A percentile compares a stretch with the other conserved stretches of the same genome.
Evolutionary conservation across 768 basidiomycete genomes (phyloP).

Genomic region (Lanmaoa pseudosensibilis): DNA sequence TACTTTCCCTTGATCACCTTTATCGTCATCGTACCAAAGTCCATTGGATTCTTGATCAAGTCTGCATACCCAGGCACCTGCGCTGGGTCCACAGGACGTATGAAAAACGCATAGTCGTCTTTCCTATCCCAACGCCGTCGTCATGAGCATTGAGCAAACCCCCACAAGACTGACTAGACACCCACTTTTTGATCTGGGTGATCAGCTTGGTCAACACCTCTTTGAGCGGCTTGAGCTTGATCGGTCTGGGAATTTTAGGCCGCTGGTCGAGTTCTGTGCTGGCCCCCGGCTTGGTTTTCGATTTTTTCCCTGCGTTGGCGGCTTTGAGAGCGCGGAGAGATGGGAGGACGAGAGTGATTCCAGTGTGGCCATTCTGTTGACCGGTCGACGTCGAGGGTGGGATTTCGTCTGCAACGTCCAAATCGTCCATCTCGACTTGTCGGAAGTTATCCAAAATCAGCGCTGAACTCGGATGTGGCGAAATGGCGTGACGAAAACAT

Average conservation of each 20-base stretch:
- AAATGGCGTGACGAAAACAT: constrained; percentile 8
- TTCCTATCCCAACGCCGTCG: constrained; percentile 47
- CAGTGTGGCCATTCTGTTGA: constrained; percentile 37
- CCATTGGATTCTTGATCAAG: constrained; percentile 86
- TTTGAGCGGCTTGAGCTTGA: constrained; percentile 77
- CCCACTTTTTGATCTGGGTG: constrained; percentile 72
- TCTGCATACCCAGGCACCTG: constrained; percentile 64
- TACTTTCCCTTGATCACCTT: constrained; percentile 81
- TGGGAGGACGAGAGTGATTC: constrained; percentile 66
- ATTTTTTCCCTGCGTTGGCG: constrained; percentile 52
- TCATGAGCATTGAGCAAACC: constrained; percentile 17
- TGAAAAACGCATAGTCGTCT: constrained; percentile 85
- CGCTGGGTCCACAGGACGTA: constrained; percentile 60
- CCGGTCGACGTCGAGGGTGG: constrained; percentile 31
- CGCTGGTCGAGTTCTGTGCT: constrained; percentile 28
- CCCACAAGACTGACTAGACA: not conserved
- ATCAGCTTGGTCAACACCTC: constrained; percentile 71
- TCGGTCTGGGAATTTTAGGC: constrained; percentile 47
- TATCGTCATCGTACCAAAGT: constrained; percentile 82
- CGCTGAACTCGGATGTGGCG: not conserved
- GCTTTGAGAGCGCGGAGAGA: constrained; percentile 64
- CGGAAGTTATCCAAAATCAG: constrained; percentile 7
- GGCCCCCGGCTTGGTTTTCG: constrained; percentile 37
- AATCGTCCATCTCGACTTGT: constrained; percentile 34
- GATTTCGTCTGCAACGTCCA: constrained; percentile 32